Conservation (phyloP, 2,329 filamentous ascomycete species). For the Proliferodiscus dingleyae region DNA sequence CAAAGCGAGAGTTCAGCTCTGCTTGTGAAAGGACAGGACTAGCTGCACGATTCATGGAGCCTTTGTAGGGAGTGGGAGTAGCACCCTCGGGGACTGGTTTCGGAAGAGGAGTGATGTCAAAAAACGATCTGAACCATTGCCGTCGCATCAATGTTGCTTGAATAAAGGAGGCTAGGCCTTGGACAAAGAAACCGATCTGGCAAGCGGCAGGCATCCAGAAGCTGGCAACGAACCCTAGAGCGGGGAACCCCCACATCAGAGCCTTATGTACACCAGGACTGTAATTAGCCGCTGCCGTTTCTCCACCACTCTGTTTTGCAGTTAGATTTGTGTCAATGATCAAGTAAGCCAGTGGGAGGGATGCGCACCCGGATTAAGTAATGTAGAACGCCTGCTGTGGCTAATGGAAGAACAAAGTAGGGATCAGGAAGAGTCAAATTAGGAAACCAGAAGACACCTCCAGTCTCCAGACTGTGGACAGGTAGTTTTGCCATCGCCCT, state of each 20-base stretch:
- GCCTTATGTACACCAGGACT: slow-evolving; percentile 34
- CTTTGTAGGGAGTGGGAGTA: slow-evolving; percentile 14
- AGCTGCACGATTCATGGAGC: slow-evolving; percentile 11
- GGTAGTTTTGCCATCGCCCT: slow-evolving; percentile 71
- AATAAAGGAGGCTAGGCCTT: slow-evolving; percentile 33
- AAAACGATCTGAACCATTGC: slow-evolving; percentile 33
- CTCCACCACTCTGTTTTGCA: slow-evolving; percentile 42
- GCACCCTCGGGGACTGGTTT: slow-evolving; percentile 2
- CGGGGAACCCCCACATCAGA: slow-evolving; percentile 46
- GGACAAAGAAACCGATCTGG: slow-evolving; percentile 57
- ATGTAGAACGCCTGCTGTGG: slow-evolving; percentile 57
- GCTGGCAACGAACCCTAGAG: slow-evolving; percentile 49
- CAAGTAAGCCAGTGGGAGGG: neutral
- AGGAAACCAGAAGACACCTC: slow-evolving; percentile 70
- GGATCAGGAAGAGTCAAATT: slow-evolving; percentile 77
- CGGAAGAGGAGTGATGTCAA: slow-evolving; percentile 33
- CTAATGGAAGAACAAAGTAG: slow-evolving; percentile 65
- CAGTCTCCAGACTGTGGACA: slow-evolving; percentile 70
- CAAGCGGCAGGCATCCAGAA: slow-evolving; percentile 43
- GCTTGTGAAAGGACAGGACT: slow-evolving; percentile 13
- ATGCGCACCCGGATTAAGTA: slow-evolving; percentile 25
- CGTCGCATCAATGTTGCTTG: slow-evolving; percentile 44
- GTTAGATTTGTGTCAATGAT: slow-evolving; percentile 4
- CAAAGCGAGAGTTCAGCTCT: slow-evolving; percentile 13
- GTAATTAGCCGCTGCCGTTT: slow-evolving; percentile 38